Base-by-base conservation (phyloP, 2,329 filamentous ascomycete species). In the Hypoxylon sp. region DNA sequence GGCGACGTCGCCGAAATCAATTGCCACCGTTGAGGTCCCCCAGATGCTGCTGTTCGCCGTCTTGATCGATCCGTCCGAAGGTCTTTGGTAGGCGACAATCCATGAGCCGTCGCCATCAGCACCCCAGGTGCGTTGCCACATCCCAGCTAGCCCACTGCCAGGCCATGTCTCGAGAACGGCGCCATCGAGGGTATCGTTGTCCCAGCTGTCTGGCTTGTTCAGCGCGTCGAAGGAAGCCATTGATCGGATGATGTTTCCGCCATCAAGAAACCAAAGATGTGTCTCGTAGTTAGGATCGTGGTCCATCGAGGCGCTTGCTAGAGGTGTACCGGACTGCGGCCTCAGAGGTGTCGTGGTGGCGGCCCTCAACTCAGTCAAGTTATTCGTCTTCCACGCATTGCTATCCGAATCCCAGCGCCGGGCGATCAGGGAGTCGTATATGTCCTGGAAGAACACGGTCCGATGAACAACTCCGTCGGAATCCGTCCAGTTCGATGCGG, bases 311-410 rank as follows among this genome's bases (percentile, higher is more conserved):
- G 59, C 62, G 36, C 58, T 60, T 5, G 63, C 58, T 23, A 66
- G 47, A 2, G 64, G 59, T 3, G 64, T 66, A 2, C 60, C 63
- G 11, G 57, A 50, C 2, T 37, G 34, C 8, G 60, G 55, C 9
- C 51, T 53, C 1, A 64, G 41, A 7, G 62, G 62, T 20, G 51
- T 42, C 6, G 57, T 61, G 11, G 63, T 61, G 15, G 49, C 51
- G 7, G 41, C 38, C 34, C 62, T 51, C 38, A 61, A 32, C 12
- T 57, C 49, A 6, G 62, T 63, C 15, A 66, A 44, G 32, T 66
- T 66, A 36, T 61, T 55, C 27, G 63, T 65, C 30, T 37, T 50
- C 64, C 64, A 66, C n/a, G 51, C 44, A 5, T 55, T 62, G 35
- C 51, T 48, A 17, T 55, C 12, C 8, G 61, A 61, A 13, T 61